Base-by-base conservation (phyloP, 139 green algal genomes). In the Gonium pectorale region DNA sequence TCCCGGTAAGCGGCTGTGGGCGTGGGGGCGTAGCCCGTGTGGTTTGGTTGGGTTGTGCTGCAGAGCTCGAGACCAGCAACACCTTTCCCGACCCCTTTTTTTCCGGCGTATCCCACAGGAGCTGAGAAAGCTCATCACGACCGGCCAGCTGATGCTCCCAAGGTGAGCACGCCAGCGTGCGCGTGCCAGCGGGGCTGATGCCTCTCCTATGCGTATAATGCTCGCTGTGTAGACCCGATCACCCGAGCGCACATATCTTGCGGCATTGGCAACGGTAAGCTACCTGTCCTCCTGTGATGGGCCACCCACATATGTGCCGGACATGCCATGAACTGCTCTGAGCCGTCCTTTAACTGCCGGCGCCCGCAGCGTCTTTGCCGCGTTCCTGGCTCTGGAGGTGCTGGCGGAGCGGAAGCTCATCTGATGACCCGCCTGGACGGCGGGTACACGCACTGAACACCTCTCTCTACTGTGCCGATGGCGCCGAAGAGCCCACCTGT, bases 141-240 rank as follows among this genome's bases (percentile, higher is more conserved):
- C 74, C 27, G 93, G 94, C 0, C 83, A 97, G 29, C 92, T 97
- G 90, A 86, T 96, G 89, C 80, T 96, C 86, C 94, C 94, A 3
- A 93, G 75, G 75, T 82, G 41, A 1, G 51, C 2, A 29, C 31
- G 38, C 27, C 46, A 37, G 3, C 38, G 33, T 49, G 2, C 5
- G n/a, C 26, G 1, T 74, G 33, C 67, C 4, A n/a, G 46, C 7
- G 29, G 2, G 2, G 9, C 19, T 46, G 49, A 35, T 21, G 19
- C 13, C 0, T 26, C 49, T 33, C 8, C 27, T 64, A 31, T 0
- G 2, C 49, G 15, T 7, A 29, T 5, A 29, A 3, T 41, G 15
- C 8, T 67, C 24, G 6, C 27, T 15, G 29, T 11, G 33, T 5
- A n/a, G 21, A 21, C 5, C n/a, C 29, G 11, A 43, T 1, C n/a